Base-by-base conservation (phyloP, 371 early-diverging fungal species). In the Saksenaea vasiformis region DNA sequence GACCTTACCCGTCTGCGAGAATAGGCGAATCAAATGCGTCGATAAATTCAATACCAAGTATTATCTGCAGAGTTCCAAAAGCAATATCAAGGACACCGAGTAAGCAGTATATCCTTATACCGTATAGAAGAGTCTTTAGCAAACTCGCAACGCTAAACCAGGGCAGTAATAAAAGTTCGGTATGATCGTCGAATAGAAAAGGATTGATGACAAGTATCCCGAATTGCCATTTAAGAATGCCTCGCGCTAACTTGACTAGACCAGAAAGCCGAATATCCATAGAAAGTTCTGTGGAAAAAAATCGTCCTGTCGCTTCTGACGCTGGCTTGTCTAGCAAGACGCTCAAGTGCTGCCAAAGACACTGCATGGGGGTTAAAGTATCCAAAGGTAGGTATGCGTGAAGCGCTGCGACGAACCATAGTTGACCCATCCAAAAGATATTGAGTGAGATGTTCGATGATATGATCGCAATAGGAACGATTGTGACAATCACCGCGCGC, bases 1-100 rank as follows among this genome's bases (percentile, higher is more conserved):
- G 8, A 13, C 37, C 43, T 59, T 70, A 70, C 70, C 70, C 59
- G 19, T 51, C 22, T 15, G 79, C 59, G 22, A 79, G 34, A 5
- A 76, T 63, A 47, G 79, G 79, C 2, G 70, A 72, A 54, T 76
- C 34, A 36, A 74, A 74, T 3, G 72, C 27, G 15, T 71, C 65
- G 7, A 76, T 56, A 35, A 70, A 58, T 2, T 63, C 58, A 37
- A 71, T 55, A 2, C 67, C 74, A 22, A 66, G 59, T 3, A 76
- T 0, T 0, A 41, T 19, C 28, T 79, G 79, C 13, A 64, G 55
- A 0, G 56, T 0, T 0, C 79, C 76, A 44, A 71, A 56, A 17
- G 61, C 57, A 13, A 78, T 31, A 53, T 78, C 73, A 10, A 69
- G 35, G 0, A 54, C 17, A 5, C 76, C 78, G 26, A 75, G 35